Conservation (phyloP, 2,329 filamentous ascomycete genomes). For the Aureobasidium melanogenum region DNA sequence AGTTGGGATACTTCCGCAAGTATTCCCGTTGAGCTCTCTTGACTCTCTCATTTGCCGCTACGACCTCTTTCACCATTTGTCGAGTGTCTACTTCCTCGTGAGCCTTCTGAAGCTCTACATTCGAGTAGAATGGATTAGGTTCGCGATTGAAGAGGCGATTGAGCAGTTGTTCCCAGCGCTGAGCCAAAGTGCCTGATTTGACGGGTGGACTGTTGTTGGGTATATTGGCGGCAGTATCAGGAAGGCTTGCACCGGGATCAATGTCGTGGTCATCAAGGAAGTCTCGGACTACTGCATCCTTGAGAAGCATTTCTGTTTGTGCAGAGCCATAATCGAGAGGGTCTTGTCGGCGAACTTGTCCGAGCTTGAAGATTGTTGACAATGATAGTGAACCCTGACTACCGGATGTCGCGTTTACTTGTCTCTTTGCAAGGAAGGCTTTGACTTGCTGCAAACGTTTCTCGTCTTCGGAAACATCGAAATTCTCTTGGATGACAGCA, state of each 20-base stretch:
- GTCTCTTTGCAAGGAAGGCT: conserved; percentile 85
- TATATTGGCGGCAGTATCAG: neutral
- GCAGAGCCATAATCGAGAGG: conserved; percentile 86
- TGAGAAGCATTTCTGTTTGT: conserved; percentile 90
- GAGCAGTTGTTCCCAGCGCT: conserved; percentile 19
- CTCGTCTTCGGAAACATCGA: conserved; percentile 96
- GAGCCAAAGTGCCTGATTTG: conserved; percentile 1
- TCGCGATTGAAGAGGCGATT: conserved; percentile 43
- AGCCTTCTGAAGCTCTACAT: conserved; percentile 58
- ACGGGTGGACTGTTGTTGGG: neutral
- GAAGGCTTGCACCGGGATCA: conserved; percentile 12
- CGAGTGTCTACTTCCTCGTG: conserved; percentile 77
- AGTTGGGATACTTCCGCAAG: conserved; percentile 73
- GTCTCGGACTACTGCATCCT: conserved; percentile 89
- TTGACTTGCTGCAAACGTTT: conserved; percentile 95
- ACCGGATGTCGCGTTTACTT: conserved; percentile 55
- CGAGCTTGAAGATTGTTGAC: conserved; percentile 53
- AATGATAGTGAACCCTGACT: conserved; percentile 65
- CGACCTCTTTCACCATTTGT: conserved; percentile 82
- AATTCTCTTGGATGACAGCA: conserved; percentile 99
- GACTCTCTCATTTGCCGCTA: conserved; percentile 70
- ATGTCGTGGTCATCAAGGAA: conserved; percentile 70
- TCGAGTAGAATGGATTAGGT: conserved; percentile 92
- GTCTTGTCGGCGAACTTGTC: conserved; percentile 60
- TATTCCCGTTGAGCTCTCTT: conserved; percentile 89